A percentile compares a stretch with the other conserved stretches of the same genome.
These are phyloP conservation scores for Claviceps fusiformis DNA, from an alignment of 2,329 filamentous ascomycete genomes.

Conservation along the genomic window DNA sequence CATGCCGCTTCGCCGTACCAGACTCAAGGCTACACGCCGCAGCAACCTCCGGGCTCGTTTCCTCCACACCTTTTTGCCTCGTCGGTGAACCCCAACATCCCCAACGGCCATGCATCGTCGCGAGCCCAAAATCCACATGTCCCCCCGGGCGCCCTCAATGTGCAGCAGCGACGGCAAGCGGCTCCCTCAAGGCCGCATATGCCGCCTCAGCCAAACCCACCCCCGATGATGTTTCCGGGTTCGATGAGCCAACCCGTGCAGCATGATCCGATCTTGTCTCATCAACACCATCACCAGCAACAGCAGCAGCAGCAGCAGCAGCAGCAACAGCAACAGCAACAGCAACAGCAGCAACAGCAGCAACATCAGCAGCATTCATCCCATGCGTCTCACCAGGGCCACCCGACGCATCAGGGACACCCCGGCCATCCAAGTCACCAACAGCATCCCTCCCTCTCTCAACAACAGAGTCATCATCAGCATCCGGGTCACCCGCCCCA, in stretches of 20 bases:
- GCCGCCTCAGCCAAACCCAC: constrained; percentile 23
- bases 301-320: constrained; percentile 20
- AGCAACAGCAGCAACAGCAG: constrained; percentile 20
- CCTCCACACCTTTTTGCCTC: constrained; percentile 40
- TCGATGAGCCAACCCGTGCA: constrained; percentile 28
- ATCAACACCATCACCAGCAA: constrained; percentile 25
- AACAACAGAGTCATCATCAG: constrained; percentile 15
- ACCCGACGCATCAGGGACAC: constrained; percentile 15
- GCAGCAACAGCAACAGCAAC: no score
- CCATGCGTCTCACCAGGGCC: constrained; percentile 15
- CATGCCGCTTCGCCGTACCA: constrained; percentile 43
- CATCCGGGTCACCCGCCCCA: constrained; percentile 9
- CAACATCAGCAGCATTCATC: constrained; percentile 15
- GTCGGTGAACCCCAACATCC: constrained; percentile 32
- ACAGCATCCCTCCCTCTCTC: constrained; percentile 9
- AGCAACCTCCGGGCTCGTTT: constrained; percentile 35
- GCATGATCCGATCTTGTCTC: constrained; percentile 29
- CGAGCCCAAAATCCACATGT: constrained; percentile 30
- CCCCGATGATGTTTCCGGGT: constrained; percentile 24
- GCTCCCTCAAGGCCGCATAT: constrained; percentile 31
- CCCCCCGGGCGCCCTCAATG: constrained; percentile 33
- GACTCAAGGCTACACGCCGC: constrained; percentile 36
- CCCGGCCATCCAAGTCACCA: constrained; percentile 15
- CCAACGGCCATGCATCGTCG: constrained; percentile 29
- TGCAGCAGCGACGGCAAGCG: constrained; percentile 30